These are phyloP conservation scores for Scytalidium lignicola DNA, from an alignment of 2,329 filamentous ascomycete species.

Conservation along the genomic window DNA sequence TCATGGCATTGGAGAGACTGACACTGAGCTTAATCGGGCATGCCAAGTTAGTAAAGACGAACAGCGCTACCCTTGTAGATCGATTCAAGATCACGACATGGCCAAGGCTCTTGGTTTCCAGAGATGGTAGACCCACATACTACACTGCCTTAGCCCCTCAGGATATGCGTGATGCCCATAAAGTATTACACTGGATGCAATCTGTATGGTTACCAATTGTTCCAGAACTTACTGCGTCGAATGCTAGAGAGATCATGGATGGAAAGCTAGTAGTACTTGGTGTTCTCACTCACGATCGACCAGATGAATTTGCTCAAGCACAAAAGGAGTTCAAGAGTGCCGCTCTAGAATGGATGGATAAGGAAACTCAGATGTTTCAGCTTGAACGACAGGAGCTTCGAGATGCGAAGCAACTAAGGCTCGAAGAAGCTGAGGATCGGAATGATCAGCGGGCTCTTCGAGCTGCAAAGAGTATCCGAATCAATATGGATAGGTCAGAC, in stretches of 20 bases:
- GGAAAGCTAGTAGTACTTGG: slow-evolving; percentile 92
- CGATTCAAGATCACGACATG: slow-evolving; percentile 95
- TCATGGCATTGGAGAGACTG: slow-evolving; percentile 78
- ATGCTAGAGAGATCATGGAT: slow-evolving; percentile 92
- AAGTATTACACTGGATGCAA: slow-evolving; percentile 88
- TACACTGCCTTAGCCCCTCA: slow-evolving; percentile 82
- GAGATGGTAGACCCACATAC: slow-evolving; percentile 85
- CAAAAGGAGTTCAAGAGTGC: slow-evolving; percentile 93
- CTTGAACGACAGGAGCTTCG: slow-evolving; percentile 88
- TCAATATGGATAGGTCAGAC: slow-evolving; percentile 83
- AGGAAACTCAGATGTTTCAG: slow-evolving; percentile 86
- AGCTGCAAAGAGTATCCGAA: slow-evolving; percentile 82
- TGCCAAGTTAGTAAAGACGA: slow-evolving; percentile 88
- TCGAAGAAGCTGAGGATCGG: slow-evolving; percentile 93
- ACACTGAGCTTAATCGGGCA: slow-evolving; percentile 86
- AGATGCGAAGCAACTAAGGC: slow-evolving; percentile 88
- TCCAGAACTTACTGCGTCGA: slow-evolving; percentile 84
- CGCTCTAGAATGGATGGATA: slow-evolving; percentile 96
- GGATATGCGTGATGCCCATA: slow-evolving; percentile 84
- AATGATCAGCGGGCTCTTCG: slow-evolving; percentile 83
- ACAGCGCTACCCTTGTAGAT: slow-evolving; percentile 67
- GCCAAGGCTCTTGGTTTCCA: slow-evolving; percentile 85
- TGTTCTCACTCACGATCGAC: slow-evolving; percentile 73
- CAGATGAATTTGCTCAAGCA: slow-evolving; percentile 71
- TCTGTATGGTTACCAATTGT: slow-evolving; percentile 95